A percentile compares a stretch with the other conserved stretches of the same genome.
These are phyloP conservation scores for Pyrrhoderma lamaoense DNA, from an alignment of 1,284 basidiomycete genomes.

Conservation along the genomic window DNA sequence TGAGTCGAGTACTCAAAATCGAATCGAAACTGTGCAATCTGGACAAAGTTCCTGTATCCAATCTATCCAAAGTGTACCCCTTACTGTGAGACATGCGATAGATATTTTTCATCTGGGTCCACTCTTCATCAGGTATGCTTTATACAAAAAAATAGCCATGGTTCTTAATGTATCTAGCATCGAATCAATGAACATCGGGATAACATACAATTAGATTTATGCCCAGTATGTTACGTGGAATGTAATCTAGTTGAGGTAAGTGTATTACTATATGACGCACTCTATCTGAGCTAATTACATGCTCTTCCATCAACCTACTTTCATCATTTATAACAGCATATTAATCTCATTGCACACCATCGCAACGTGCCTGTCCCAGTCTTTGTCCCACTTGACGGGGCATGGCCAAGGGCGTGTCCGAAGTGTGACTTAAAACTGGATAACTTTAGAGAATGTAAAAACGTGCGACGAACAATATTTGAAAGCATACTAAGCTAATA, in stretches of 20 bases:
- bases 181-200: neutral
- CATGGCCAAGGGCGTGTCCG: neutral
- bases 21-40: too few relatives aligned
- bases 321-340: neutral
- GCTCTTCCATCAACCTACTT: neutral
- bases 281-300: too few relatives aligned
- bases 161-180: neutral
- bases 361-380: neutral
- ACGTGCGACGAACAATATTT: neutral
- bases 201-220: neutral
- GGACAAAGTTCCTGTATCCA: too few relatives aligned
- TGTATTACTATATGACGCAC: too few relatives aligned
- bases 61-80: neutral
- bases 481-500: neutral
- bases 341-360: neutral
- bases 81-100: constrained; percentile 1
- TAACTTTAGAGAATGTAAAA: neutral
- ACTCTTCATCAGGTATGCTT: neutral
- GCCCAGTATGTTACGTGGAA: neutral
- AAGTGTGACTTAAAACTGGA: neutral
- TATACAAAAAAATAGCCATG: too few relatives aligned
- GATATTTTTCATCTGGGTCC: neutral
- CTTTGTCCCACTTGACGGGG: neutral
- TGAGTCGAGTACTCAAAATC: too few relatives aligned
- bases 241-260: neutral